These are phyloP conservation scores for Paralagenidium karlingii DNA, from an alignment of 352 stramenopile genomes.

Conservation along the genomic window DNA sequence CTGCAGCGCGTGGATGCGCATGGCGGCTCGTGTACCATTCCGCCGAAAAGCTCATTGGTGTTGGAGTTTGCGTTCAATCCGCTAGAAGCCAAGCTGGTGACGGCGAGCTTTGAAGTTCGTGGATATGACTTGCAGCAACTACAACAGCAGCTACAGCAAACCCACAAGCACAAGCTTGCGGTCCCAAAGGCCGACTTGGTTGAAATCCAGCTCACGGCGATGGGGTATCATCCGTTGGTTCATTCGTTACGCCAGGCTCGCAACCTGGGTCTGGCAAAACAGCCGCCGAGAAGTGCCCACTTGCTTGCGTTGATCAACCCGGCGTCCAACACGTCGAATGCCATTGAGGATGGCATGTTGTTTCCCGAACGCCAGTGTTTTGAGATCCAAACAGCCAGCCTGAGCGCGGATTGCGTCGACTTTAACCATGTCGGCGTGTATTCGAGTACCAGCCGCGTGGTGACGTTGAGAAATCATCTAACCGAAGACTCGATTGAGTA, in stretches of 20 bases:
- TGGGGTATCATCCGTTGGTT: no score
- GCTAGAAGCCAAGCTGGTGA: slow-evolving; percentile 33
- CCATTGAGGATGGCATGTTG: no score
- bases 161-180: slow-evolving; percentile 14
- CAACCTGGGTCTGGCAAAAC: no score
- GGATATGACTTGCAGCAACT: slow-evolving; percentile 35
- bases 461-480: slow-evolving; percentile 34
- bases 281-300: no score
- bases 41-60: slow-evolving; percentile 39
- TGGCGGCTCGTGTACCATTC: slow-evolving; percentile 54
- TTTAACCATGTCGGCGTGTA: slow-evolving; percentile 51
- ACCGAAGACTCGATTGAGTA: slow-evolving; percentile 14
- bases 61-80: slow-evolving; percentile 72
- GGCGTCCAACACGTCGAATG: no score
- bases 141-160: slow-evolving; percentile 2
- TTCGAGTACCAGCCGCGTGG: slow-evolving; percentile 22
- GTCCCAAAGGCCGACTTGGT: no score
- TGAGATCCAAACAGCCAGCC: slow-evolving; percentile 24
- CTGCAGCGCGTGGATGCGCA: slow-evolving; percentile 33
- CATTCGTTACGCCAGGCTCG: no score
- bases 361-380: no score
- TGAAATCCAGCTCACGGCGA: no score
- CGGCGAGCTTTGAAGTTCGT: slow-evolving; percentile 43
- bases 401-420: slow-evolving; percentile 35
- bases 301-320: no score